Evolutionary conservation across 2,329 filamentous ascomycete genomes (phyloP).

Genomic region (Colletotrichum tropicale): DNA sequence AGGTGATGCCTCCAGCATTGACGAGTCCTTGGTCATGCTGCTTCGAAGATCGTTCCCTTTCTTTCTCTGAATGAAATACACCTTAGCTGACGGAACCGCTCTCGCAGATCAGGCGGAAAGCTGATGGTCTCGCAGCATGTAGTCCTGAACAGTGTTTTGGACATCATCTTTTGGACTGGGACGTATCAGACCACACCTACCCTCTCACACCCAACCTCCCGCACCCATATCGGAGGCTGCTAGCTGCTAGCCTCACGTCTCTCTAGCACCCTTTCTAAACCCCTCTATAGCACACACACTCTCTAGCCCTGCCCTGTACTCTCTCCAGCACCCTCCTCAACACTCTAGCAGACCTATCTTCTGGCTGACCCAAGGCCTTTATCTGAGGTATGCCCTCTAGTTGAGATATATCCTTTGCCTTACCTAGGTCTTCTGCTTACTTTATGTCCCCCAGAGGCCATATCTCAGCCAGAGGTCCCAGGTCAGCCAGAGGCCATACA

Average conservation of each 20-base stretch:
- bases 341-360: background rate
- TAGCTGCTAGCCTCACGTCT: too few relatives aligned
- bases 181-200: background rate
- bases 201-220: too few relatives aligned
- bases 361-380: background rate
- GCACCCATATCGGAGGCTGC: too few relatives aligned
- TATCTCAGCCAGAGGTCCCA: background rate
- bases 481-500: background rate
- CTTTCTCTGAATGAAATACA: background rate
- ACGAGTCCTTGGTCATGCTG: background rate
- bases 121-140: background rate
- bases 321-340: background rate
- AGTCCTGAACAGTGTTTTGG: background rate
- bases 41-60: background rate
- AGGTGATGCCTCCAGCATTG: background rate
- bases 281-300: too few relatives aligned
- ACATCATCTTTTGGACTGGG: background rate
- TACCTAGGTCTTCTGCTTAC: background rate
- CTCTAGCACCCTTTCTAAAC: too few relatives aligned
- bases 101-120: background rate
- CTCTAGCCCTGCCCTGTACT: background rate
- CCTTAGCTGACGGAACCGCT: background rate
- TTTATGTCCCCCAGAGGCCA: background rate
- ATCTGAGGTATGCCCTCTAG: background rate
- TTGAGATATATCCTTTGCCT: background rate